A percentile compares a stretch with the other conserved stretches of the same genome.
These are phyloP conservation scores for Fistulifera solaris DNA, from an alignment of 108 stramenopile genomes.

Conservation along the genomic window DNA sequence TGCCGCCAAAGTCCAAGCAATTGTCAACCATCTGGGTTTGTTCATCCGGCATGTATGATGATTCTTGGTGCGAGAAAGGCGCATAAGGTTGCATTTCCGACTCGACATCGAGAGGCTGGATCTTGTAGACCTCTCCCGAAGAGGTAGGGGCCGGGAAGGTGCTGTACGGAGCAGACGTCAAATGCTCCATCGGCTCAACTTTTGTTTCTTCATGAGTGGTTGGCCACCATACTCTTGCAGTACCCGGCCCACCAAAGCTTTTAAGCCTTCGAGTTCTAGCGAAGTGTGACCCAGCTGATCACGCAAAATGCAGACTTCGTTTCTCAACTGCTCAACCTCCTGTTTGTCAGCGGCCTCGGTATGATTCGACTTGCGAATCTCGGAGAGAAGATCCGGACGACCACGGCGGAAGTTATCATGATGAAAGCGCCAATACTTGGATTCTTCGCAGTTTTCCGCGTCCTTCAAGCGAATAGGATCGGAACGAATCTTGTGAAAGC, in stretches of 20 bases:
- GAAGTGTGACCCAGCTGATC: conserved; percentile 17
- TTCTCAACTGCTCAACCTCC: conserved; percentile 62
- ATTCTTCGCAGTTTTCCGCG: conserved; percentile 32
- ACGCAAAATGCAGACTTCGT: conserved; percentile 46
- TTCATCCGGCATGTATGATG: too few species aligned
- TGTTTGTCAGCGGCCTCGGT: conserved; percentile 54
- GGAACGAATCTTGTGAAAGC: conserved; percentile 71
- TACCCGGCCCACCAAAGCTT: background rate
- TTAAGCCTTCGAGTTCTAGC: conserved; percentile 26
- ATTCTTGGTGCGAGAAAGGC: too few species aligned
- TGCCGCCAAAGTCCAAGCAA: too few species aligned
- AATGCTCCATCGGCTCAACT: background rate
- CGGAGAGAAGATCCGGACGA: conserved; percentile 56
- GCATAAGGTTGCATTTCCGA: too few species aligned
- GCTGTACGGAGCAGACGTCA: background rate
- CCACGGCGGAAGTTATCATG: conserved; percentile 73
- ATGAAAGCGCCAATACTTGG: conserved; percentile 72
- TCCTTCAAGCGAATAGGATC: conserved; percentile 56
- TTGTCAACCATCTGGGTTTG: too few species aligned
- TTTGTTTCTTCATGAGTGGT: conserved; percentile 2
- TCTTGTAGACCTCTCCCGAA: too few species aligned
- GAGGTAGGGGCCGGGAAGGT: background rate
- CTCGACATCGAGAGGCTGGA: too few species aligned
- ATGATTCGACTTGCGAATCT: conserved; percentile 72
- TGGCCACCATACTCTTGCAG: background rate